Evolutionary conservation across 371 early-diverging fungal species (phyloP), one percentile per base, ranked within the genome.

Genomic region (Mortierella sp.): DNA sequence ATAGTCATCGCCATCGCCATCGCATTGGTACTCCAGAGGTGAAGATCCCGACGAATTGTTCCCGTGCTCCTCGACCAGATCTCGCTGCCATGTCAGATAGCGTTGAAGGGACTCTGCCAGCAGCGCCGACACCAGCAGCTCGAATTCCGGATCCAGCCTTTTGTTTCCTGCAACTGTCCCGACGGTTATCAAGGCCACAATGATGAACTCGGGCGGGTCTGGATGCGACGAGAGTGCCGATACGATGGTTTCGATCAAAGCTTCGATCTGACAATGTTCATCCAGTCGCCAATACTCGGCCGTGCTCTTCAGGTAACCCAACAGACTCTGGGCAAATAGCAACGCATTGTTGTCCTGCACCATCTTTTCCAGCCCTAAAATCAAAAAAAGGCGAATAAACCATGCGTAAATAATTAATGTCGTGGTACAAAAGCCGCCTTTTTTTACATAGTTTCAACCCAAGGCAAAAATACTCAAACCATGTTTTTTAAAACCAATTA

Each of bases 331-430:
- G 24, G 78, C 82, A 48, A 82, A 70, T 24, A 82, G 59, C 28
- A 82, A 75, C 11, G 78, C 82, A 69, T 82, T 82, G 43, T 82
- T 82, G 26, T 77, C 75, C 16, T 14, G 6, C 10, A 82, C 54
- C 24, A 37, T 67, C 40, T 37, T 67, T 67, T 67, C 67, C 40
- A 67, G 34, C 19, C 24, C 67, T 67, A 24, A 19, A 34, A 9
- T 0, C 21, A 5, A 34, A 40, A 5, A 2, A 67, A 37, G 4
- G 0, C 5, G 13, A 16, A 21, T 0, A 67, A 10, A 67, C 8
- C 24, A 37, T 34, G 4, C 9, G 37, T 67, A 67, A 67, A 67
- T 67, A 67, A n/a, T n/a, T n/a, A n/a, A n/a, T n/a, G n/a, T 24
- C 11, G 24, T 8, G 24, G 43, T 24, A 9, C 21, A 16, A 59